Percentiles rank a stretch among this genome's conserved stretches.
Conservation (phyloP, 352 stramenopile genomes). For the Phytophthora niederhauseri region DNA sequence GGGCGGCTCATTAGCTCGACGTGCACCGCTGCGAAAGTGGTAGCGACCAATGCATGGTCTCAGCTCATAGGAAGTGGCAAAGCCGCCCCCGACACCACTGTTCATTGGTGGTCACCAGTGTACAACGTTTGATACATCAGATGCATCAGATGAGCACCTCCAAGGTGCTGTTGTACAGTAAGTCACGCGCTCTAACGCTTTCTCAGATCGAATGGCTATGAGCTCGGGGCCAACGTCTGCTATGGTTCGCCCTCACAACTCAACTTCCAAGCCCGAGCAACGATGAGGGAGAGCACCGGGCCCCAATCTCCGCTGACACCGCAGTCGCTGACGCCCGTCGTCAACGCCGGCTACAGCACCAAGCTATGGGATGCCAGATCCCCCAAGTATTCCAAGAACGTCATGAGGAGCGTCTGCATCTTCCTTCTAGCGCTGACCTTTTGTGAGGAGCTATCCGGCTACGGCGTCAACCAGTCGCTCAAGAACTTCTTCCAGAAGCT, state of each 20-base stretch:
- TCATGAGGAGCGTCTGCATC: slow-evolving; percentile 56
- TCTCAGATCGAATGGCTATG: neutral
- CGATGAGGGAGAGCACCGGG: slow-evolving; percentile 11
- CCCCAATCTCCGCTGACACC: slow-evolving; percentile 19
- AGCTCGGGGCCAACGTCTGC: neutral
- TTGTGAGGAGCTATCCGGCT: slow-evolving; percentile 58
- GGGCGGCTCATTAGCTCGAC: neutral
- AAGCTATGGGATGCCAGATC: slow-evolving; percentile 52
- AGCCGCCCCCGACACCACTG: neutral
- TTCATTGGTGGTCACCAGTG: neutral
- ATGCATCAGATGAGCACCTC: neutral
- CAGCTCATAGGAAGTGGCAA: neutral
- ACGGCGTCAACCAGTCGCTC: slow-evolving; percentile 60
- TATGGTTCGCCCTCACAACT: slow-evolving; percentile 1
- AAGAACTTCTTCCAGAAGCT: slow-evolving; percentile 73
- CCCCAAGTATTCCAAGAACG: slow-evolving; percentile 54
- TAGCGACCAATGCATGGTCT: neutral
- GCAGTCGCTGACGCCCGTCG: slow-evolving; percentile 15
- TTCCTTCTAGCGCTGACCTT: slow-evolving; percentile 57
- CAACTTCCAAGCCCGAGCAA: slow-evolving; percentile 2
- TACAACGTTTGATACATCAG: neutral
- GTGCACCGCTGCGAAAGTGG: neutral
- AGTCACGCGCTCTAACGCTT: neutral
- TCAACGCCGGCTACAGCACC: slow-evolving; percentile 16
- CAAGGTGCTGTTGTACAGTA: neutral